Conservation (phyloP, 2,329 filamentous ascomycete genomes). For the Colletotrichum karsti region DNA sequence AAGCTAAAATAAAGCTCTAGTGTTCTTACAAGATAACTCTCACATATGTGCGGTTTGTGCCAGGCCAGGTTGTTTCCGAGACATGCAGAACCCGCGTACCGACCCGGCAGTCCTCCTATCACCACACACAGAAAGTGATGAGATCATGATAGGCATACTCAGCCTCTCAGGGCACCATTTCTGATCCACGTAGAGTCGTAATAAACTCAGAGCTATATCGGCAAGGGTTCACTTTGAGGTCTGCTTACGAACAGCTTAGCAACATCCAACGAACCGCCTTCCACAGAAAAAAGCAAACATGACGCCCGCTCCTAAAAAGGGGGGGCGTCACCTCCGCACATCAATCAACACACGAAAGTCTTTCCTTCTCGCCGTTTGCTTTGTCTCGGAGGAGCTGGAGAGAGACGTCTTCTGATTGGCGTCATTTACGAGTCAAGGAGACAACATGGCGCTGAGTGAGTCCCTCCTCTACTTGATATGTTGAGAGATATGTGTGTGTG, state of each 20-base stretch:
- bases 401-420: too few relatives aligned
- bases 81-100: neutral
- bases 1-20: too few relatives aligned
- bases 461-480: neutral
- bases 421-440: slow-evolving; percentile 17
- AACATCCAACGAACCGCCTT: neutral
- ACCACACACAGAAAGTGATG: neutral
- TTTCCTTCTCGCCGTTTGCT: slow-evolving; percentile 2
- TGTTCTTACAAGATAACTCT: too few relatives aligned
- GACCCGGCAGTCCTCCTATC: neutral
- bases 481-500: too few relatives aligned
- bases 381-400: slow-evolving; percentile 17
- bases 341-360: neutral
- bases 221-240: neutral
- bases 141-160: neutral
- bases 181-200: neutral
- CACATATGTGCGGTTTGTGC: too few relatives aligned
- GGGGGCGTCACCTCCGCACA: neutral
- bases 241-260: slow-evolving; percentile 6
- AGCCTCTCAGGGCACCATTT: too few relatives aligned
- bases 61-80: neutral
- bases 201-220: slow-evolving; percentile 10
- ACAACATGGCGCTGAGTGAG: slow-evolving; percentile 18
- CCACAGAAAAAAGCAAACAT: slow-evolving; percentile 3
- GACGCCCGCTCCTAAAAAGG: neutral